phyloP scores from a whole-genome alignment of 257 asterid genomes.

The Solanum corneliomulleri region DNA sequence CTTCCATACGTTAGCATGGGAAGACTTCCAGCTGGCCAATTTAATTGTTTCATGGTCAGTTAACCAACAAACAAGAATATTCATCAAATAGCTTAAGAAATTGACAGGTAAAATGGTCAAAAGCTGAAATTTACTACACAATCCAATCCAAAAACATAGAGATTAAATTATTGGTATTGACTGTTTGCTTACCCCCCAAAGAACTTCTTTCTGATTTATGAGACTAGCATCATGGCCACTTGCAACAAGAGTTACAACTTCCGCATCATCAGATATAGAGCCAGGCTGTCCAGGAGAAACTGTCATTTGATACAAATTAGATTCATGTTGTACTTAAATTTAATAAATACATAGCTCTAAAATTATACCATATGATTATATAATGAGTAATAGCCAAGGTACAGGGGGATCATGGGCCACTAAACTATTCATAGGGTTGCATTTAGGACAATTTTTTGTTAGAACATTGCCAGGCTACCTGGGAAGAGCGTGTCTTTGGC shows the following conservation, averaged over 20 bases:
- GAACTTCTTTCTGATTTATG: slow-evolving; percentile 87
- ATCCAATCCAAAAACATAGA: not conserved
- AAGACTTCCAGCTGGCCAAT: not conserved
- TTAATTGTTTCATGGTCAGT: not conserved
- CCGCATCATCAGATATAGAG: slow-evolving; percentile 84
- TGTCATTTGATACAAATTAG: slow-evolving; percentile 19
- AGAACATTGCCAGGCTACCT: not conserved
- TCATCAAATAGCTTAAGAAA: not conserved
- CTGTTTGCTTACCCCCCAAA: slow-evolving; percentile 80
- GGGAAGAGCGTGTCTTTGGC: not conserved
- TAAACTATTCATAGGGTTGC: not conserved
- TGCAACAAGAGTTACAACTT: slow-evolving; percentile 72
- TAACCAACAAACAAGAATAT: not conserved
- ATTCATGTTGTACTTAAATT: not conserved
- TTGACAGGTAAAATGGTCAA: not conserved
- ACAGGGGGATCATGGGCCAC: not conserved
- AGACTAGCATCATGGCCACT: slow-evolving; percentile 75
- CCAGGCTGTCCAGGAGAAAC: slow-evolving; percentile 93
- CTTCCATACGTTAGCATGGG: not conserved
- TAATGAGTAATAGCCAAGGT: not conserved
- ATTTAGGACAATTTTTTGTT: not conserved
- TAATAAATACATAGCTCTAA: not conserved
- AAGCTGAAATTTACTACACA: not conserved
- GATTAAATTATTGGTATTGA: not conserved
- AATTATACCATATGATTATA: not conserved